These are phyloP conservation scores for Phytophthora cryptogea DNA, from an alignment of 352 stramenopile species.

Conservation along the genomic window DNA sequence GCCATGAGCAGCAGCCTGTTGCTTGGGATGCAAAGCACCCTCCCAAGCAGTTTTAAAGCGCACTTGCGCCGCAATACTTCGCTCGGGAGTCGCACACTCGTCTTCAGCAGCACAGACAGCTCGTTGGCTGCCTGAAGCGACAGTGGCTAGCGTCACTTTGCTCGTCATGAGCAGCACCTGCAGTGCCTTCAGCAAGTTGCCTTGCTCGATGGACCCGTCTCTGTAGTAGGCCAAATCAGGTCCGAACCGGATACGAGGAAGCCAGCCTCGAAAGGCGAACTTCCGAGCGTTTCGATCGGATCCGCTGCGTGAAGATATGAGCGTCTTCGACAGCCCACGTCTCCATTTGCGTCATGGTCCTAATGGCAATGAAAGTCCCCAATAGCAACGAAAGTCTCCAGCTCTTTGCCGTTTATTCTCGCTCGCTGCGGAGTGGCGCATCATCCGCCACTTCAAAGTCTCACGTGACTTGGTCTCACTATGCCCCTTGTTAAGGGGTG, in stretches of 20 bases:
- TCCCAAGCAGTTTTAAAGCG: too few relatives aligned
- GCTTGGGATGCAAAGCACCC: neutral
- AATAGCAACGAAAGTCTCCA: too few relatives aligned
- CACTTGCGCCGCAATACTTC: too few relatives aligned
- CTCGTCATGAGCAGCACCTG: too few relatives aligned
- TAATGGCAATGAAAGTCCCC: neutral
- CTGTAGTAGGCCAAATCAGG: constrained; percentile 23
- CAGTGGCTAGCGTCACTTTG: too few relatives aligned
- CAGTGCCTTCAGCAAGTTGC: too few relatives aligned
- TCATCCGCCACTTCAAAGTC: neutral
- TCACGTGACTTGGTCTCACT: constrained; percentile 1
- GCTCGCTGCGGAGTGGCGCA: neutral
- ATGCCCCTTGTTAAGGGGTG: neutral
- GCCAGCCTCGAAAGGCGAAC: constrained; percentile 1
- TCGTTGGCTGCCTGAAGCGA: too few relatives aligned
- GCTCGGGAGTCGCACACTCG: too few relatives aligned
- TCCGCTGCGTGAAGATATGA: neutral
- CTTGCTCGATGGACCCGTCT: constrained; percentile 5
- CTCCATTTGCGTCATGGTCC: neutral
- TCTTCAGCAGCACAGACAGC: too few relatives aligned
- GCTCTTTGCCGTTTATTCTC: neutral
- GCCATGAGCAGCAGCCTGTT: neutral
- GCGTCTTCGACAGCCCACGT: neutral
- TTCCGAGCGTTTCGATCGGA: neutral
- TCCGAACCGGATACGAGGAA: constrained; percentile 18